Percentiles rank a stretch among this genome's conserved stretches.
These are phyloP conservation scores for Rhododendron ferrugineum DNA, from an alignment of 148 eudicot species.

Conservation along the genomic window DNA sequence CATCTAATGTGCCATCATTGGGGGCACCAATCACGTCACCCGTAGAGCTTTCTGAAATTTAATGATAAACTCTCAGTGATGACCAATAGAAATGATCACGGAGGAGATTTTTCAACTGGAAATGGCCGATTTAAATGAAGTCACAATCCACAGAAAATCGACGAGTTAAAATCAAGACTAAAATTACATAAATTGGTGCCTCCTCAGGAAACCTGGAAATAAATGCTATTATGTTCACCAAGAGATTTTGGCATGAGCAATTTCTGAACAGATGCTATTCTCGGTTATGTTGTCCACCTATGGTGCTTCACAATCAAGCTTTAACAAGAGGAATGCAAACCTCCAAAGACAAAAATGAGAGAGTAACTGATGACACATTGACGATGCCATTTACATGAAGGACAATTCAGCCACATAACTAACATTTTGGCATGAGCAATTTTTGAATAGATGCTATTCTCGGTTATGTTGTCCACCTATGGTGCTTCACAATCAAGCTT, in stretches of 20 bases:
- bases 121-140: neutral
- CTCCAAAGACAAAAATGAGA: neutral
- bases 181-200: neutral
- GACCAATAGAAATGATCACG: neutral
- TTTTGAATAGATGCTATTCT: neutral
- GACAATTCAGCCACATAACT: neutral
- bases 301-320: neutral
- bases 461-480: neutral
- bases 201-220: neutral
- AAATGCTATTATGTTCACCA: neutral
- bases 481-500: neutral
- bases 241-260: neutral
- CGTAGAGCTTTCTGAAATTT: neutral
- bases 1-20: neutral
- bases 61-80: neutral
- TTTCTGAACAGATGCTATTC: neutral
- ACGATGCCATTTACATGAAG: neutral
- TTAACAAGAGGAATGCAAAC: neutral
- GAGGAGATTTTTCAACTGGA: neutral
- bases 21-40: neutral
- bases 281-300: neutral
- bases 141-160: neutral
- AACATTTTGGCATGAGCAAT: neutral
- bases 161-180: neutral
- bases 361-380: neutral